Base-by-base conservation (phyloP, 108 stramenopile genomes). In the Discostella pseudostelligera region DNA sequence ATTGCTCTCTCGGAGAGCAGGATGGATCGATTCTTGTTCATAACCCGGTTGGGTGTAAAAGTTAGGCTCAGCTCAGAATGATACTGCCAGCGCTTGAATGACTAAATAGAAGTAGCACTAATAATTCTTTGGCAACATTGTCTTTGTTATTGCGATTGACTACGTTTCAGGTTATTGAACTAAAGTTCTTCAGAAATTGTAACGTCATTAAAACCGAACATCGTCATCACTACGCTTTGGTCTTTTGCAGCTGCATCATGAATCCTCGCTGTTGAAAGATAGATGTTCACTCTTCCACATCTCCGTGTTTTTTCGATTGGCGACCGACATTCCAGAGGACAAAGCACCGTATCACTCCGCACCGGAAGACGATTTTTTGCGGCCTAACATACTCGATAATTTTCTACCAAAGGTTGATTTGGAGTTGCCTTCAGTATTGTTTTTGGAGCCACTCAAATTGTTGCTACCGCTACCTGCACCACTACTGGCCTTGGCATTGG, bases 361-460 rank as follows among this genome's bases (percentile, higher is more conserved):
- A 26, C 50, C 24, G 24, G 50, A 26, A 28, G 55, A 56, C 32
- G 55, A 56, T 32, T 56, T 56, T 32, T 56, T 56, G 9, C 55
- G 55, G 19, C 55, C 55, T 4, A 56, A 19, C 55, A 56, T 8
- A n/a, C 55, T 56, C 14, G 55, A 56, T 1, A 56, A 16, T 26
- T 19, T 56, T n/a, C 37, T 56, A 17, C 55, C 55, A 9, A 56
- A 56, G n/a, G 12, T 8, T 4, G 42, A n/a, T 43, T 12, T 43
- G 9, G 42, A 4, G 12, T 11, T 43, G 42, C 14, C n/a, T 3
- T 11, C 9, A 43, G n/a, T n/a, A n/a, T 43, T 12, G n/a, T 12
- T 16, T 43, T 8, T 12, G 42, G 42, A 12, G 9, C 42, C 42
- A 43, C 10, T 16, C 42, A 12, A 12, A 43, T 16, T 43, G 42